These are phyloP conservation scores for Hypsizygus marmoreus DNA, from an alignment of 768 basidiomycete species.

Conservation along the genomic window DNA sequence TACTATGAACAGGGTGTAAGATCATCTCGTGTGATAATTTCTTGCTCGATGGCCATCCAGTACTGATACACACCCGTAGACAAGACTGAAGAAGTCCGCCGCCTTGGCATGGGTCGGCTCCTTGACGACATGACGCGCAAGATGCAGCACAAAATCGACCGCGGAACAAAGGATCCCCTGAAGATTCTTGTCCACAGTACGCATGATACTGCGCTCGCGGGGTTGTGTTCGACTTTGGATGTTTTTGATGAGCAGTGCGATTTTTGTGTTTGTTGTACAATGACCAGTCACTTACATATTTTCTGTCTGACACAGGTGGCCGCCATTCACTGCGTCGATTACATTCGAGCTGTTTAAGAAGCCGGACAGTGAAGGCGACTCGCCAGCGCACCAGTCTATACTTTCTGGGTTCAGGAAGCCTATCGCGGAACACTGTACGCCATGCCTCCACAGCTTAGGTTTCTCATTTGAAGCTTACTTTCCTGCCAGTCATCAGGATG, in stretches of 20 bases:
- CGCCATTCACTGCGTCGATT: conserved; percentile 71
- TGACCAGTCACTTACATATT: neutral
- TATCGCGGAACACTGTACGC: conserved; percentile 47
- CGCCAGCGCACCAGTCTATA: conserved; percentile 37
- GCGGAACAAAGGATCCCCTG: conserved; percentile 47
- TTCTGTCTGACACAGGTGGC: conserved; percentile 51
- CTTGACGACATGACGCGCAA: conserved; percentile 63
- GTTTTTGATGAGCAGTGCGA: conserved; percentile 72
- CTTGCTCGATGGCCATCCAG: conserved; percentile 5
- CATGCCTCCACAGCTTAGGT: neutral
- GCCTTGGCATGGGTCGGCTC: conserved; percentile 77
- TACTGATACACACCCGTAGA: conserved; percentile 39
- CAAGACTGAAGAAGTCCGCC: conserved; percentile 71
- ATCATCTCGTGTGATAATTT: conserved; percentile 14
- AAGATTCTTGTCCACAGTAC: conserved; percentile 72
- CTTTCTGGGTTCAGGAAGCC: conserved; percentile 38
- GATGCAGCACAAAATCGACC: conserved; percentile 59
- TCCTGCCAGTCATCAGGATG: conserved; percentile 61
- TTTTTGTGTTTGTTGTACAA: conserved; percentile 13
- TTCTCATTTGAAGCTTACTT: neutral
- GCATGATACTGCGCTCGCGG: conserved; percentile 74
- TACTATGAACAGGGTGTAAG: conserved; percentile 40
- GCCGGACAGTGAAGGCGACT: conserved; percentile 13
- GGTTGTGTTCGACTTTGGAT: conserved; percentile 62
- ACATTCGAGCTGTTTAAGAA: conserved; percentile 74